Base-by-base conservation (phyloP, 2,329 filamentous ascomycete genomes). In the Ophiosphaerella herpotricha region DNA sequence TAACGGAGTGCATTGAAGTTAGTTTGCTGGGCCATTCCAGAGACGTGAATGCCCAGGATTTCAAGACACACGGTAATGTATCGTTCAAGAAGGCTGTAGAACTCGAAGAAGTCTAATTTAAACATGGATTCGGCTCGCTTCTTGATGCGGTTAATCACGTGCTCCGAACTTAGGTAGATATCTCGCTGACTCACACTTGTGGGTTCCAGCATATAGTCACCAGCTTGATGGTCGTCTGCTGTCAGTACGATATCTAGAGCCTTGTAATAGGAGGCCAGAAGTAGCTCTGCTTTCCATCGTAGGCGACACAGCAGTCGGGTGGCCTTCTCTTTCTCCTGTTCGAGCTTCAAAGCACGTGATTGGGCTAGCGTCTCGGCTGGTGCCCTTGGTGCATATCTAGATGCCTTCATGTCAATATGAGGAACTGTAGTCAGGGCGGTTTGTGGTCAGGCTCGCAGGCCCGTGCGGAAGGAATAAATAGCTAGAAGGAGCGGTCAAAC, bases 51-150 rank as follows among this genome's bases (percentile, higher is more conserved):
- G 7, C 82, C 84, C 50, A 85, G 87, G 0, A 89, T 80, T 0
- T 79, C 79, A n/a, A 89, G 79, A 1, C 89, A 74, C 39, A 86
- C 82, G 1, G 89, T 85, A 7, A 90, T 77, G 0, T 86, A 86
- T 26, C 88, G 83, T 72, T 91, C 88, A 6, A 90, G 80, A 32
- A 89, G 79, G 43, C 84, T 83, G 74, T 90, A 90, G 69, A 87
- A 90, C 64, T 91, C 88, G 71, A 88, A 85, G 55, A 90, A 91
- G 64, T 90, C 88, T 7, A 90, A 79, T 68, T 90, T 90, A 76
- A 90, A 90, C 79, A 89, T 89, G 13, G 68, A 61, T 39, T 72
- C 68, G n/a, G 67, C 68, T 52, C 68, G 62, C 31, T 60, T 61
- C 65, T 67, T 48, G 29, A 35, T 31, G 5, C 18, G n/a, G 48